phyloP scores from a whole-genome alignment of 2,329 filamentous ascomycete species.

The Sporothrix inflata region DNA sequence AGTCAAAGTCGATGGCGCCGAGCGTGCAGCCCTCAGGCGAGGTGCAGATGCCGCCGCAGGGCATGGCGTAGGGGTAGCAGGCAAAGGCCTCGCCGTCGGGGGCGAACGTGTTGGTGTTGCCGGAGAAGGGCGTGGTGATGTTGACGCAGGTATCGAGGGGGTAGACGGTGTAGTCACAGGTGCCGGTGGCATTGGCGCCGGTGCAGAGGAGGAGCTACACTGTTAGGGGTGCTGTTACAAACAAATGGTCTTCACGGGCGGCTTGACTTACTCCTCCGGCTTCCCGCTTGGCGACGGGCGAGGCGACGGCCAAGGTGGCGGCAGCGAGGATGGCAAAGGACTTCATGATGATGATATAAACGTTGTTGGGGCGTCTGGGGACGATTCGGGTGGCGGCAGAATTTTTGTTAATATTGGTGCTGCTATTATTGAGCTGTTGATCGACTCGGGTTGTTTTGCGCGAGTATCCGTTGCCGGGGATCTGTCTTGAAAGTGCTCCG shows the following conservation, averaged over 20 bases:
- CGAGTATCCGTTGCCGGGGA: background rate
- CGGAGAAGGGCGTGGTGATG: conserved; percentile 45
- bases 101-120: conserved; percentile 53
- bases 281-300: conserved; percentile 46
- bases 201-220: conserved; percentile 54
- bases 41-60: conserved; percentile 51
- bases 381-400: background rate
- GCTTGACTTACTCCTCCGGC: conserved; percentile 51
- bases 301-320: conserved; percentile 28
- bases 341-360: conserved; percentile 28
- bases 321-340: conserved; percentile 28
- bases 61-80: conserved; percentile 50
- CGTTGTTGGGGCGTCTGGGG: background rate
- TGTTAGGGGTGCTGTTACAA: background rate
- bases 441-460: background rate
- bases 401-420: background rate
- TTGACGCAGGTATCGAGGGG: conserved; percentile 51
- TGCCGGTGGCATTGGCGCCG: conserved; percentile 53
- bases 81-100: conserved; percentile 54
- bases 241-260: too few relatives aligned
- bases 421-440: background rate
- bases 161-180: conserved; percentile 51
- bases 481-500: background rate
- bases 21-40: conserved; percentile 58
- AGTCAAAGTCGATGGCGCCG: conserved; percentile 51